phyloP scores from a whole-genome alignment of 805 yeast genomes.

The Metschnikowia gelsemii region DNA sequence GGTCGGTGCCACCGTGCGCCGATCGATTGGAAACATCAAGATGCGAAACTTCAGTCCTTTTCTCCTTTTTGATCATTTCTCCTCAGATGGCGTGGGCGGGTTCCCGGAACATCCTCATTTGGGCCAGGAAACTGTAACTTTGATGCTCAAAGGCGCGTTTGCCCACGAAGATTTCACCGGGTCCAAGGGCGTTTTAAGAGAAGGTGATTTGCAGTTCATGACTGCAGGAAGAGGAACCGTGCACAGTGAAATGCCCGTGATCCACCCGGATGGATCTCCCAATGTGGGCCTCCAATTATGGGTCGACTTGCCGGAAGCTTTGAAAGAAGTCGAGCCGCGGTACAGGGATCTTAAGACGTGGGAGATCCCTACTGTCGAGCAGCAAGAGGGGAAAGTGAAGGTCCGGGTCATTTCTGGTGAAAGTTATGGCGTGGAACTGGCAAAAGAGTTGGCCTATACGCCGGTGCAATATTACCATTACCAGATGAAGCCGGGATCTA shows the following conservation, averaged over 20 bases:
- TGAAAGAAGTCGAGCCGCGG: slow-evolving; percentile 53
- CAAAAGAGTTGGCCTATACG: slow-evolving; percentile 74
- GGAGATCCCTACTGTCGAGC: slow-evolving; percentile 70
- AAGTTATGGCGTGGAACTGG: slow-evolving; percentile 71
- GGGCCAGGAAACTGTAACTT: slow-evolving; percentile 80
- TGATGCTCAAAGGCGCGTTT: slow-evolving; percentile 61
- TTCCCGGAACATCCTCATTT: slow-evolving; percentile 84
- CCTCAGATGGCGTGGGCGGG: slow-evolving; percentile 62
- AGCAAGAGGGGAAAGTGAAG: slow-evolving; percentile 58
- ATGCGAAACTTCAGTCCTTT: slow-evolving; percentile 81
- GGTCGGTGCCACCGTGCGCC: slow-evolving; percentile 80
- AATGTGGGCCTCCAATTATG: slow-evolving; percentile 72
- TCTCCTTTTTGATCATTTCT: slow-evolving; percentile 77
- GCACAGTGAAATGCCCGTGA: slow-evolving; percentile 83
- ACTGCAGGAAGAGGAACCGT: slow-evolving; percentile 88
- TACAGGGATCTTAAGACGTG: slow-evolving; percentile 71
- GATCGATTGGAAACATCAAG: slow-evolving; percentile 69
- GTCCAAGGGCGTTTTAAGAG: slow-evolving; percentile 66
- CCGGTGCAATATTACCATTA: slow-evolving; percentile 72
- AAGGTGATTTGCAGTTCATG: slow-evolving; percentile 92
- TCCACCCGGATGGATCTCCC: slow-evolving; percentile 32
- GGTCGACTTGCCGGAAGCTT: slow-evolving; percentile 33
- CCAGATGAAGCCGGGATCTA: slow-evolving; percentile 62
- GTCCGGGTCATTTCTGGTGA: slow-evolving; percentile 78
- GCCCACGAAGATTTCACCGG: slow-evolving; percentile 90